Conservation (phyloP, 1,284 basidiomycete species). For the Marasmius tenuissimus region DNA sequence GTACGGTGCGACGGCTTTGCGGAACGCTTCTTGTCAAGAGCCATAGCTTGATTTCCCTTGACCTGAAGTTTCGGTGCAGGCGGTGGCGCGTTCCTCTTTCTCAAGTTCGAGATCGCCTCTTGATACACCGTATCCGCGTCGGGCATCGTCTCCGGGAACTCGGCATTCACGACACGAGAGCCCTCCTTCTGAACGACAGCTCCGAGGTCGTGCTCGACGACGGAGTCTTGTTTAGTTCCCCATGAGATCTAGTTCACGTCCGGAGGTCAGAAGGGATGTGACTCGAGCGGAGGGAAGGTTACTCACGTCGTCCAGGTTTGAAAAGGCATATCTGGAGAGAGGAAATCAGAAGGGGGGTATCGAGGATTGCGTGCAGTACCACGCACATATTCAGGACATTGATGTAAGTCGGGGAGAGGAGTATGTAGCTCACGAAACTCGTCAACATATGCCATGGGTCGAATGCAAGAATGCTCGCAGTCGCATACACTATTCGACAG, state of each 20-base stretch:
- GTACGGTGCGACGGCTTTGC: slow-evolving; percentile 23
- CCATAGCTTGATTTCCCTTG: slow-evolving; percentile 21
- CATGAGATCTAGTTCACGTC: slow-evolving; percentile 65
- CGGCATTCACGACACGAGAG: slow-evolving; percentile 80
- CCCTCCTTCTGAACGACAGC: slow-evolving; percentile 76
- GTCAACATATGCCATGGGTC: slow-evolving; percentile 96
- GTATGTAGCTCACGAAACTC: slow-evolving; percentile 86
- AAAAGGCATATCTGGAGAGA: slow-evolving; percentile 67
- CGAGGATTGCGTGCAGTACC: slow-evolving; percentile 13
- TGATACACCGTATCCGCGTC: slow-evolving; percentile 91
- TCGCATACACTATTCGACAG: slow-evolving; percentile 58
- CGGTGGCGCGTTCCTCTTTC: slow-evolving; percentile 61
- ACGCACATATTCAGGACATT: slow-evolving; percentile 84
- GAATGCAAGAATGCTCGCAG: slow-evolving; percentile 82
- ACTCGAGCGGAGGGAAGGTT: background rate
- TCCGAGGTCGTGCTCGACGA: slow-evolving; percentile 75
- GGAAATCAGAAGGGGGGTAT: slow-evolving; percentile 7
- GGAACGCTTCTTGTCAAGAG: background rate
- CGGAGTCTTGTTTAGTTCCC: slow-evolving; percentile 86
- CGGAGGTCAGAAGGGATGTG: background rate
- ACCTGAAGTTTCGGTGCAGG: slow-evolving; percentile 5
- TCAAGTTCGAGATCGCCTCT: slow-evolving; percentile 83
- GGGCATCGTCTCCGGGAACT: slow-evolving; percentile 82
- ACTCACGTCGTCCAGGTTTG: slow-evolving; percentile 78
- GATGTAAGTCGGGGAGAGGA: slow-evolving; percentile 88